Evolutionary conservation across 78 protist genomes (phyloP).

Genomic region (Tieghemostelium lacteum): DNA sequence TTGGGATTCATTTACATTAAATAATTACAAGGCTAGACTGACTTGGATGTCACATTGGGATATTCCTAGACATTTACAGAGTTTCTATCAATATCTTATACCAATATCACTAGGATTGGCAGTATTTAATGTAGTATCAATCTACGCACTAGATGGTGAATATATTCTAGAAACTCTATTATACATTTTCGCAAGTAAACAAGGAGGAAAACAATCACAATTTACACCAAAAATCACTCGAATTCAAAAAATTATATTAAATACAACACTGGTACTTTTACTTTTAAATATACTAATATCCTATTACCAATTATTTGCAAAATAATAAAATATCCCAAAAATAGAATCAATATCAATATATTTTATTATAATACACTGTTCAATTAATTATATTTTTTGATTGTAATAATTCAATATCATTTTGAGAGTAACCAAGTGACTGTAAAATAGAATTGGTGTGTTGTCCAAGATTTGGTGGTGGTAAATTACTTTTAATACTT

Average conservation of each 20-base stretch:
- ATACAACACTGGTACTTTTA: neutral
- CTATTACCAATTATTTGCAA: neutral
- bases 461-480: slow-evolving; percentile 73
- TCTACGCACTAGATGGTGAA: slow-evolving; percentile 35
- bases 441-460: slow-evolving; percentile 35
- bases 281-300: neutral
- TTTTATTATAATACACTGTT: neutral
- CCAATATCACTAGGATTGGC: slow-evolving; percentile 54
- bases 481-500: slow-evolving; percentile 15
- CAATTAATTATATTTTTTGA: slow-evolving; percentile 10
- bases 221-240: too few relatives aligned
- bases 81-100: slow-evolving; percentile 2
- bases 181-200: neutral
- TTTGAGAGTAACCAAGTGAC: neutral
- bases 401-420: slow-evolving; percentile 10
- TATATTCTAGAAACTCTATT: slow-evolving; percentile 18
- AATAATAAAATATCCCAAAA: too few relatives aligned
- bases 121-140: slow-evolving; percentile 17
- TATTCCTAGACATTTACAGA: neutral
- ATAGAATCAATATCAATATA: too few relatives aligned
- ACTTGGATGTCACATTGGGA: neutral
- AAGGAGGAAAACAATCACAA: too few relatives aligned
- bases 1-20: slow-evolving; percentile 52
- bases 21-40: slow-evolving; percentile 42
- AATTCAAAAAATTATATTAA: too few relatives aligned